Evolutionary conservation across 371 early-diverging fungal genomes (phyloP).

Genomic region (Rhizomucor miehei): DNA sequence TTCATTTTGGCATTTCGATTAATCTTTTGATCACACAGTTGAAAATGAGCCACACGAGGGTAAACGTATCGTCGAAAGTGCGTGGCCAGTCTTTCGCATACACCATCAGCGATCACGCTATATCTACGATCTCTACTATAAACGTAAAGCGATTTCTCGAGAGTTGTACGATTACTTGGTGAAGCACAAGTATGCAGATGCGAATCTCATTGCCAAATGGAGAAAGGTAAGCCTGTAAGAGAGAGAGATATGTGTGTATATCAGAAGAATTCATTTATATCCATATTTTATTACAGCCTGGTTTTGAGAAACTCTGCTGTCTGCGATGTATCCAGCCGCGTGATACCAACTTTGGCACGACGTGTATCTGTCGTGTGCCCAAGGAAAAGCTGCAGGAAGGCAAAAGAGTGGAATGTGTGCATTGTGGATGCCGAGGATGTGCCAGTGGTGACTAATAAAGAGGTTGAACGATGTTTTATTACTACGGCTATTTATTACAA

Average conservation of each 20-base stretch:
- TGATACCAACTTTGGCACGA: slow-evolving; percentile 97
- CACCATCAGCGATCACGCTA: slow-evolving; percentile 97
- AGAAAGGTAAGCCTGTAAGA: slow-evolving; percentile 69
- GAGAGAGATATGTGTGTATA: not conserved
- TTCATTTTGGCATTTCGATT: not conserved
- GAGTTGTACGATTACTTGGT: slow-evolving; percentile 92
- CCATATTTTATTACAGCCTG: slow-evolving; percentile 59
- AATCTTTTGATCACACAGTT: slow-evolving; percentile 50
- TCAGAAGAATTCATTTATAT: not conserved
- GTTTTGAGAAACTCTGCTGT: slow-evolving; percentile 98
- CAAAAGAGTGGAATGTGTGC: slow-evolving; percentile 88
- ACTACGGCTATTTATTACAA: not conserved
- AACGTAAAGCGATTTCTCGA: slow-evolving; percentile 89
- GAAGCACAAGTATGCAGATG: slow-evolving; percentile 92
- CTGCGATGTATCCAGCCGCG: slow-evolving; percentile 95
- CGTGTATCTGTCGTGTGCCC: slow-evolving; percentile 98
- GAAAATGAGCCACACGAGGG: slow-evolving; percentile 96
- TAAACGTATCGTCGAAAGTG: slow-evolving; percentile 89
- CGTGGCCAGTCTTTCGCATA: slow-evolving; percentile 96
- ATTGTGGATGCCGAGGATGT: slow-evolving; percentile 91
- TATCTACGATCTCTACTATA: slow-evolving; percentile 94
- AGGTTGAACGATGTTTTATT: not conserved
- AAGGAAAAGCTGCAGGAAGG: slow-evolving; percentile 86
- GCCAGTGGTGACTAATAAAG: slow-evolving; percentile 50
- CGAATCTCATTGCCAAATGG: slow-evolving; percentile 97